Conservation (phyloP, 1,139 yeast species). For the Candida sp. region DNA sequence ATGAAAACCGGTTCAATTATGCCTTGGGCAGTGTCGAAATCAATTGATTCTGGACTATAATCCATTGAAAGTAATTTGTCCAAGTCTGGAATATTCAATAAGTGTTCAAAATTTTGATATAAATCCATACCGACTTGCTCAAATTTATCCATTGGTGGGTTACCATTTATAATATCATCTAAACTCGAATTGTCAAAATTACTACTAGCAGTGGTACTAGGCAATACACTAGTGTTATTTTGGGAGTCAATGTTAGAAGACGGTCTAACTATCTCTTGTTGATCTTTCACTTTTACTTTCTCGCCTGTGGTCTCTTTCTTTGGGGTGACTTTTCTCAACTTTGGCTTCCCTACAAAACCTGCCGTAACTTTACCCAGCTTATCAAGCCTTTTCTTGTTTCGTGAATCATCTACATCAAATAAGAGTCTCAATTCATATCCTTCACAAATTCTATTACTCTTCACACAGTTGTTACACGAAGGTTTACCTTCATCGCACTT, state of each 20-base stretch:
- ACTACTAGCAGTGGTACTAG: not conserved
- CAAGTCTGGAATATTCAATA: conserved; percentile 12
- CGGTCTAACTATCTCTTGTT: not conserved
- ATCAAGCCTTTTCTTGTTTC: conserved; percentile 11
- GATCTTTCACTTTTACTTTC: not conserved
- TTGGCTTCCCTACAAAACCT: conserved; percentile 8
- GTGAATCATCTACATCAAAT: conserved; percentile 44
- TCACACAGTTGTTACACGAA: conserved; percentile 47
- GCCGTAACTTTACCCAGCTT: conserved; percentile 2
- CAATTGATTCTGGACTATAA: not conserved
- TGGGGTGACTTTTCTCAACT: not conserved
- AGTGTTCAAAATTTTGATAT: conserved; percentile 18
- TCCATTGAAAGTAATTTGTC: conserved; percentile 2
- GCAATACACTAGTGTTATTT: not conserved
- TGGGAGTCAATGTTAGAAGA: not conserved
- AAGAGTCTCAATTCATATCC: conserved; percentile 46
- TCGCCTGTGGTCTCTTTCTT: not conserved
- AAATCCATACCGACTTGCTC: conserved; percentile 12
- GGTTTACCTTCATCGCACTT: conserved; percentile 62
- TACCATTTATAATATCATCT: not conserved
- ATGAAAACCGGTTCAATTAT: not conserved
- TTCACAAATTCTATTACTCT: conserved; percentile 41
- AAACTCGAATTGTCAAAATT: not conserved
- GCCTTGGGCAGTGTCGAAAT: not conserved
- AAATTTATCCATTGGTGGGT: conserved; percentile 4